Evolutionary conservation across 805 yeast genomes (phyloP).

Genomic region (Pichia gijzeniarum): DNA sequence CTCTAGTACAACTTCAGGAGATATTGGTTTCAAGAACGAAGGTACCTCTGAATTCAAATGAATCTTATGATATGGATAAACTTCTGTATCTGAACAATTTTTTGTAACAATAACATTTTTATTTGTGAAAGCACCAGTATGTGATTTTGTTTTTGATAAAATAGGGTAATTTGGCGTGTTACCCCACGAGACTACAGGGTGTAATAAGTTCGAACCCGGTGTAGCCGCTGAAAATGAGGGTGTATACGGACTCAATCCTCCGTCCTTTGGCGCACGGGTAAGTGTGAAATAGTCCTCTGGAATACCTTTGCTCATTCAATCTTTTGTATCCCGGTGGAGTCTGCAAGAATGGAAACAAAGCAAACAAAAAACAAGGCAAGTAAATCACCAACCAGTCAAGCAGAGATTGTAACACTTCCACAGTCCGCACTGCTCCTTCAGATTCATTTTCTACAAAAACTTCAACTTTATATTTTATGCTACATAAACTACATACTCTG

Average conservation of each 20-base stretch:
- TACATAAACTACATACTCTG: too few relatives aligned
- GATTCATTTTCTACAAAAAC: too few relatives aligned
- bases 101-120: slow-evolving; percentile 10
- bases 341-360: too few relatives aligned
- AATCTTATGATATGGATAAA: slow-evolving; percentile 21
- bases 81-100: slow-evolving; percentile 4
- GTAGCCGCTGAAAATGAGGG: neutral
- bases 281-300: slow-evolving; percentile 9
- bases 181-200: slow-evolving; percentile 9
- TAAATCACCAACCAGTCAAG: too few relatives aligned
- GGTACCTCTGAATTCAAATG: slow-evolving; percentile 16
- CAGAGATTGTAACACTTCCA: too few relatives aligned
- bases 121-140: slow-evolving; percentile 15
- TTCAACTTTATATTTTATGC: too few relatives aligned
- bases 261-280: slow-evolving; percentile 1
- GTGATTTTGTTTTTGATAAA: slow-evolving; percentile 21
- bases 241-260: slow-evolving; percentile 4
- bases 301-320: slow-evolving; percentile 3
- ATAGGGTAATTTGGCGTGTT: slow-evolving; percentile 12
- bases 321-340: neutral
- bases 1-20: slow-evolving; percentile 15
- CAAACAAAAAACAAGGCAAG: too few relatives aligned
- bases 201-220: neutral
- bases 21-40: slow-evolving; percentile 18
- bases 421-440: too few relatives aligned